Conservation (phyloP, 371 early-diverging fungal species). For the Lichtheimia hyalospora region DNA sequence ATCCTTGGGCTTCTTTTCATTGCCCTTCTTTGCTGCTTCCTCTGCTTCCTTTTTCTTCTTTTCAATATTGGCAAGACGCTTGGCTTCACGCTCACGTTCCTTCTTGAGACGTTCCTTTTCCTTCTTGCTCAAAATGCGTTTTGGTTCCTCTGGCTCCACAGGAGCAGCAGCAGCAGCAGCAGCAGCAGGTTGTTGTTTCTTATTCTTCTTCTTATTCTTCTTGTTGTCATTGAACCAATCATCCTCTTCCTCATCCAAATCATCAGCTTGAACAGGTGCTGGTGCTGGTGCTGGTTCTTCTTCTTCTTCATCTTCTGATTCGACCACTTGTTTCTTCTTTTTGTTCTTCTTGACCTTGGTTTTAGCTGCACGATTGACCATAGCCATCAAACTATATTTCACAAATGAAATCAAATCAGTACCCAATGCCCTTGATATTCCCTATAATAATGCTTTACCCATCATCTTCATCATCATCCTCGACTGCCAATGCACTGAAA, state of each 20-base stretch:
- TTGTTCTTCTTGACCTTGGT: conserved; percentile 53
- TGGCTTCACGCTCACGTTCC: conserved; percentile 53
- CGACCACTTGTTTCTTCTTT: conserved; percentile 31
- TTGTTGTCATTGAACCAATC: conserved; percentile 37
- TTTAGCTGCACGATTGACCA: conserved; percentile 50
- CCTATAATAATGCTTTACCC: conserved; percentile 12
- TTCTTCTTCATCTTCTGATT: conserved; percentile 31
- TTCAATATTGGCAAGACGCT: conserved; percentile 48
- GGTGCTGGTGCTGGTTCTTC: conserved; percentile 20
- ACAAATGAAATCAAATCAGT: too few relatives aligned
- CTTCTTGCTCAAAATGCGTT: conserved; percentile 38
- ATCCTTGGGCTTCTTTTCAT: conserved; percentile 26
- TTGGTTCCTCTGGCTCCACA: conserved; percentile 24
- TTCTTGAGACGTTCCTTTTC: conserved; percentile 53
- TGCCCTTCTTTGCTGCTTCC: conserved; percentile 14
- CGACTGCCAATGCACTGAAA: conserved; percentile 33
- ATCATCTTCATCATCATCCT: conserved; percentile 34
- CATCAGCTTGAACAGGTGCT: conserved; percentile 19
- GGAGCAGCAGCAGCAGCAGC: conserved; percentile 20
- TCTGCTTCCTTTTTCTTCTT: conserved; percentile 36
- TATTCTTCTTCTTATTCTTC: conserved; percentile 43
- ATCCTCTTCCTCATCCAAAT: conserved; percentile 33
- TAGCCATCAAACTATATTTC: conserved; percentile 57
- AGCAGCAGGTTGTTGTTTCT: conserved; percentile 21
- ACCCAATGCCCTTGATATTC: too few relatives aligned